A percentile compares a stretch with the other conserved stretches of the same genome.
Conservation (phyloP, 2,329 filamentous ascomycete species). For the Delphinella strobiligena region DNA sequence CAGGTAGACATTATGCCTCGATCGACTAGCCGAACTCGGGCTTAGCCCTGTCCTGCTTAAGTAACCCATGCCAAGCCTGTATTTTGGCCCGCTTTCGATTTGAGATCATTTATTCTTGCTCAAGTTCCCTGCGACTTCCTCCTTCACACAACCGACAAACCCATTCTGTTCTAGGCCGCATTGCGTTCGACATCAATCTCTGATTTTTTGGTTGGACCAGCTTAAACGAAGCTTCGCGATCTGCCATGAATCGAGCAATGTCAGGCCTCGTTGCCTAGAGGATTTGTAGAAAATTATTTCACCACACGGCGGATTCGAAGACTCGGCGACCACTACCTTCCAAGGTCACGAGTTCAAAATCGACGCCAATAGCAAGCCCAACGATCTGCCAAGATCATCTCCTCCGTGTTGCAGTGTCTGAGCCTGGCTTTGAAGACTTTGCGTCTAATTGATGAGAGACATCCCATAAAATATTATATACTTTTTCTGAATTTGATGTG, state of each 20-base stretch:
- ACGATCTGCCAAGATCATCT: constrained; percentile 81
- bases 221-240: no score
- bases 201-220: no score
- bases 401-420: constrained; percentile 84
- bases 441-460: constrained; percentile 82
- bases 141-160: no score
- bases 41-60: not conserved
- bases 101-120: no score
- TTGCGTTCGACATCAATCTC: no score
- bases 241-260: no score
- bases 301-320: constrained; percentile 71
- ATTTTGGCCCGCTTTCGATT: not conserved
- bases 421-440: constrained; percentile 69
- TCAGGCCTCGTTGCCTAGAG: no score
- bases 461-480: constrained; percentile 17
- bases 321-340: constrained; percentile 57
- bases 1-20: not conserved
- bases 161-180: no score
- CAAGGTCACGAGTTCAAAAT: constrained; percentile 78
- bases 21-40: not conserved
- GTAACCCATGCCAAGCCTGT: not conserved
- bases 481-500: constrained; percentile 3
- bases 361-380: constrained; percentile 66
- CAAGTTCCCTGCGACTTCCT: no score
- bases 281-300: no score